These are phyloP conservation scores for Chamaecrista fasciculata DNA, from an alignment of 306 rosid genomes.

Conservation along the genomic window DNA sequence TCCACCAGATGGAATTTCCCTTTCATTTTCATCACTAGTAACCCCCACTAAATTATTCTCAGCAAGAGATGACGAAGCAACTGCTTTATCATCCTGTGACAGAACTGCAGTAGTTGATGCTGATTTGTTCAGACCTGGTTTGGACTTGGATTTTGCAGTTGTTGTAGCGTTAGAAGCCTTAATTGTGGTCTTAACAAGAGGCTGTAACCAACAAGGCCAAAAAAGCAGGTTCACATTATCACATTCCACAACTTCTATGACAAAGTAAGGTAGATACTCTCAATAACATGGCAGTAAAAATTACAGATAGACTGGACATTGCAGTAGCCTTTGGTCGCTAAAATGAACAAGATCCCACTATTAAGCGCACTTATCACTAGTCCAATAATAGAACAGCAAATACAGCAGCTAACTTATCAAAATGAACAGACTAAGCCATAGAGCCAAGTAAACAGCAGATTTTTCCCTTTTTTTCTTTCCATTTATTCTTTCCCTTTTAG, in stretches of 20 bases:
- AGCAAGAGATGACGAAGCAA: constrained; percentile 35
- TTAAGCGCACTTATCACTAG: constrained; percentile 10
- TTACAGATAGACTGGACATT: background rate
- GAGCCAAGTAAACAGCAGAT: background rate
- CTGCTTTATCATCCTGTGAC: constrained; percentile 45
- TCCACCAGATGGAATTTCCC: constrained; percentile 38
- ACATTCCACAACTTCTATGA: background rate
- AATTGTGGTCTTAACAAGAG: constrained; percentile 47
- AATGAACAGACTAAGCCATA: background rate
- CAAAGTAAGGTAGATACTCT: background rate
- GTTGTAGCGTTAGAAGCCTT: constrained; percentile 40
- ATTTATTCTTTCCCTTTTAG: background rate
- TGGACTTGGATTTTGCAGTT: constrained; percentile 44
- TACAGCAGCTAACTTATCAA: constrained; percentile 1
- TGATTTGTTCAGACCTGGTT: constrained; percentile 35
- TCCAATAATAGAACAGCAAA: background rate
- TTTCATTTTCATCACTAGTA: constrained; percentile 40
- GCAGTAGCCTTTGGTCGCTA: constrained; percentile 10
- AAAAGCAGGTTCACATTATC: constrained; percentile 15
- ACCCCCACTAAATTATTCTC: constrained; percentile 23
- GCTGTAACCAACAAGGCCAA: constrained; percentile 43
- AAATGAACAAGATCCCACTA: background rate
- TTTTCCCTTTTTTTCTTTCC: too few species aligned
- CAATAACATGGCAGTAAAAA: constrained; percentile 19
- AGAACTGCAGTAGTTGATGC: constrained; percentile 37